phyloP scores from a whole-genome alignment of 2,329 filamentous ascomycete species.

The Sordariomycetes sp. region DNA sequence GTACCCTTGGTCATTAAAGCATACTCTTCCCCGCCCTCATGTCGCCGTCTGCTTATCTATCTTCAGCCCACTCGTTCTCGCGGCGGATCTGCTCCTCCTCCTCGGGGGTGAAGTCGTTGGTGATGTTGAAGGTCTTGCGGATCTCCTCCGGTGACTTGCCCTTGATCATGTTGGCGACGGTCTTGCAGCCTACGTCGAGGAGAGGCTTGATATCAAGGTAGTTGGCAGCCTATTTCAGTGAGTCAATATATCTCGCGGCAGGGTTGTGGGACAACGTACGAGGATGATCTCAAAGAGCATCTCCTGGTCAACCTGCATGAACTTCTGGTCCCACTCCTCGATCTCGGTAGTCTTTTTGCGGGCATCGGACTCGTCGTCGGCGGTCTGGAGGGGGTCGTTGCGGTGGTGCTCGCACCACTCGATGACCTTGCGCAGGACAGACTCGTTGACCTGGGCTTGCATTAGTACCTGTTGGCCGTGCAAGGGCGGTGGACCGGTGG shows the following conservation, averaged over 20 bases:
- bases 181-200: constrained; percentile 97
- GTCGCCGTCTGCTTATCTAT: constrained; percentile 60
- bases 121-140: constrained; percentile 99
- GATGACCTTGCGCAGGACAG: constrained; percentile 89
- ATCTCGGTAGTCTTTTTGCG: constrained; percentile 99
- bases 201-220: constrained; percentile 99
- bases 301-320: constrained; percentile 99
- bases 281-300: constrained; percentile 99
- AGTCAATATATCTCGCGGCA: constrained; percentile 6
- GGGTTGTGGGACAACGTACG: constrained; percentile 40
- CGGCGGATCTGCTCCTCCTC: constrained; percentile 96
- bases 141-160: constrained; percentile 99
- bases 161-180: constrained; percentile 99
- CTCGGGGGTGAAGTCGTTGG: constrained; percentile 97
- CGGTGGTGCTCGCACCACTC: constrained; percentile 98
- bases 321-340: constrained; percentile 99
- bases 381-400: constrained; percentile 70
- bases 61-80: constrained; percentile 88
- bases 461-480: not conserved
- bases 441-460: constrained; percentile 65
- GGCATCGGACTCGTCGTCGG: constrained; percentile 85
- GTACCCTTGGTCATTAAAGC: too few relatives aligned
- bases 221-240: constrained; percentile 69
- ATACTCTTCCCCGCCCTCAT: too few relatives aligned
- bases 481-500: constrained; percentile 7